Evolutionary conservation across 352 stramenopile species (phyloP), one percentile per base, ranked within the genome.

Genomic region (Thalassiosira mediterranea): DNA sequence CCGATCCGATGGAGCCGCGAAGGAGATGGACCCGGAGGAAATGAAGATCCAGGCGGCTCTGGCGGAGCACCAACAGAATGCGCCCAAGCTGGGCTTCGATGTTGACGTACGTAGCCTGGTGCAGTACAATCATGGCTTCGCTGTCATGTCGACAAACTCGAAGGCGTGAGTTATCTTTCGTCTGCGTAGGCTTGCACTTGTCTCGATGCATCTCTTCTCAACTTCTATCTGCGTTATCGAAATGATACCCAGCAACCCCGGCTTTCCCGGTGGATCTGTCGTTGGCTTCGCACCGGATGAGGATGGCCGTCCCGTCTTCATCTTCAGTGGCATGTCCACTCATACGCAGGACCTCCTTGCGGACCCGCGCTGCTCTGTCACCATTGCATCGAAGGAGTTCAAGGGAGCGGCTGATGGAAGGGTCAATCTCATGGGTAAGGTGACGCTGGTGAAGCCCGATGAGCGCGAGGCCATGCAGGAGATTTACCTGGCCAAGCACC

Each of bases 281-380:
- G 87, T 94, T 42, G 89, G 87, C 29, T 94, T 94, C 79, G 84
- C 87, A 29, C 79, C 83, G 28, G 87, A 93, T 79, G 84, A 91
- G 47, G 34, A 86, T 31, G 89, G 89, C 25, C 56, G 82, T 26
- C 89, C 89, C 7, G 38, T 94, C 3, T 93, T 94, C 68, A 76
- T 91, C 13, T 92, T 94, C 63, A 90, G 81, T 32, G 42, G 58
- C 3, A 64, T 94, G 89, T 89, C 75, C 4, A 82, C 71, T 8
- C 89, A 94, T 54, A 94, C 87, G 11, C 83, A 92, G 70, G 88
- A 94, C 53, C 72, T 94, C 11, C 47, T 92, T 8, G 64, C 56
- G 4, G 81, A 94, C 73, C 79, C 86, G 1, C 65, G 63, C 29
- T 89, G 77, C 34, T 89, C 79, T 38, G 40, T 94, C 0, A 93